A percentile compares a stretch with the other conserved stretches of the same genome.
Evolutionary conservation across 306 rosid species (phyloP).

Genomic region (Quercus rubra): DNA sequence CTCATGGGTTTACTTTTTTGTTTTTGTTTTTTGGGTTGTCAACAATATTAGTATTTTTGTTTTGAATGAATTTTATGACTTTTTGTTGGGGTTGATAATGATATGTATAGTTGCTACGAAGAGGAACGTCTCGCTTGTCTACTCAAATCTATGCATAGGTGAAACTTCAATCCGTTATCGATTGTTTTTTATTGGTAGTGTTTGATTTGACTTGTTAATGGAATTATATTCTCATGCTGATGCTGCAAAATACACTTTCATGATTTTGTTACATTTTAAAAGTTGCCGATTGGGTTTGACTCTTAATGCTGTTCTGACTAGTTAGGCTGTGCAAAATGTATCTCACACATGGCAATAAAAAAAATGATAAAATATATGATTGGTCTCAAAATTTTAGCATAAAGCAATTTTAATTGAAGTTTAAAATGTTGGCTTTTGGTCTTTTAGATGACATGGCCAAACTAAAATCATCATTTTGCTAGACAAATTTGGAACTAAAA

Average conservation of each 20-base stretch:
- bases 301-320: not conserved
- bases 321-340: no score
- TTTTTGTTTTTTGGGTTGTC: not conserved
- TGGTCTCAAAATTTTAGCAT: no score
- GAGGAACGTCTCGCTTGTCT: conserved; percentile 49
- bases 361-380: no score
- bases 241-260: not conserved
- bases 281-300: not conserved
- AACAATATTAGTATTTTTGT: not conserved
- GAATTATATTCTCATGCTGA: not conserved
- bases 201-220: not conserved
- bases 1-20: not conserved
- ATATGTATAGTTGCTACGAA: conserved; percentile 48
- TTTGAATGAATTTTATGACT: not conserved
- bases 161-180: not conserved
- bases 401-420: no score
- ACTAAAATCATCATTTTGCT: no score
- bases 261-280: not conserved
- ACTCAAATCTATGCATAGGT: conserved; percentile 62
- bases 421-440: no score
- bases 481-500: no score
- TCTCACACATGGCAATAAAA: no score
- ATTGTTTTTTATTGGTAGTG: not conserved
- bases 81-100: not conserved
- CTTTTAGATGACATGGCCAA: no score